Conservation (phyloP, 2,329 filamentous ascomycete genomes). For the Fusarium sp. region DNA sequence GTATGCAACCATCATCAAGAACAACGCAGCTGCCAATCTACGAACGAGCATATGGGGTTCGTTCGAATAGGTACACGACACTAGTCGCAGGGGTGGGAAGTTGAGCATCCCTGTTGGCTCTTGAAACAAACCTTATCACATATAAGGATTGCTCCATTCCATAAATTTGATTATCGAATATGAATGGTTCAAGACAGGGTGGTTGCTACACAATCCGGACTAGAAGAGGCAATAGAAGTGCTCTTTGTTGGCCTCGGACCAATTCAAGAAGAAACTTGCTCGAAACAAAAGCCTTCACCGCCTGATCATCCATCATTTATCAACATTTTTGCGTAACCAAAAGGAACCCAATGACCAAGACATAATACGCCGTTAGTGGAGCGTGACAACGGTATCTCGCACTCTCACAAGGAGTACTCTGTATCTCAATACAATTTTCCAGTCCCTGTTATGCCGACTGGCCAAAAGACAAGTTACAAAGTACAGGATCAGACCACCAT, state of each 20-base stretch:
- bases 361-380: neutral
- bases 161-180: neutral
- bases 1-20: neutral
- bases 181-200: neutral
- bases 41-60: conserved; percentile 9
- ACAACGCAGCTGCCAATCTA: neutral
- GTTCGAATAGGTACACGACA: neutral
- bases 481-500: neutral
- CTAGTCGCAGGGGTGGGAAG: conserved; percentile 5
- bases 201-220: neutral
- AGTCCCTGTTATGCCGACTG: neutral
- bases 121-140: conserved; percentile 16
- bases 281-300: conserved; percentile 18
- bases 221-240: conserved; percentile 1
- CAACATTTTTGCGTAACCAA: neutral
- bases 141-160: neutral
- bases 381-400: neutral
- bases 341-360: neutral
- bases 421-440: neutral
- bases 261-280: neutral
- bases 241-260: neutral
- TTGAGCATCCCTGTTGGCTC: neutral
- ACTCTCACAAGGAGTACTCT: no score
- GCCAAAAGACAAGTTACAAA: conserved; percentile 9
- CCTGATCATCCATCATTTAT: conserved; percentile 13